These are phyloP conservation scores for Leccinum fibrillosum DNA, from an alignment of 768 basidiomycete species.

Conservation along the genomic window DNA sequence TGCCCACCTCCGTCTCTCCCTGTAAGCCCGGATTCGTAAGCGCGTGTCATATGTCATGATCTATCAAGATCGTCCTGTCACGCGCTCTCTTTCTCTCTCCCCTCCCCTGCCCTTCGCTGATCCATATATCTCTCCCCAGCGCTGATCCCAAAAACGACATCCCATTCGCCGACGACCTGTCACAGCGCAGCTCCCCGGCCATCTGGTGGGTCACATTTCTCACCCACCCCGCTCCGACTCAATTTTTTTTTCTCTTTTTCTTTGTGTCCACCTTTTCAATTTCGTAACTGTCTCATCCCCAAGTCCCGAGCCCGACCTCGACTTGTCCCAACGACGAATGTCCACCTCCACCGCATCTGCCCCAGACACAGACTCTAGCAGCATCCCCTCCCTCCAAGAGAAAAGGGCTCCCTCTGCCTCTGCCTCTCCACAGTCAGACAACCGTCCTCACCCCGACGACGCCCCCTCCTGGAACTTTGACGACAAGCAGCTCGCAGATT, in stretches of 20 bases:
- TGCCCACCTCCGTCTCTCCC: conserved; percentile 58
- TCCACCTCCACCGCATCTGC: conserved; percentile 70
- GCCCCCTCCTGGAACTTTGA: conserved; percentile 27
- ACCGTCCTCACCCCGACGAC: conserved; percentile 37
- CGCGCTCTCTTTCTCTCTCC: conserved; percentile 8
- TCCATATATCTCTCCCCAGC: conserved; percentile 15
- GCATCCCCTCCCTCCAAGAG: conserved; percentile 54
- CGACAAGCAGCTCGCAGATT: conserved; percentile 40
- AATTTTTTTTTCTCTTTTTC: conserved; percentile 14
- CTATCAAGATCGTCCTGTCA: conserved; percentile 30
- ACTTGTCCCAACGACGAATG: conserved; percentile 65
- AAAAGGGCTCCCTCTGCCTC: conserved; percentile 58
- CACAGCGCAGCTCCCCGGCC: conserved; percentile 44
- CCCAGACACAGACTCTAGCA: conserved; percentile 58
- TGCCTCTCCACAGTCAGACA: conserved; percentile 44
- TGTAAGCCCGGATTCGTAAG: conserved; percentile 39
- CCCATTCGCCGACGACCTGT: conserved; percentile 44
- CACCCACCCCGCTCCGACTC: conserved; percentile 15
- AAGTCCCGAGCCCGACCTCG: conserved; percentile 44
- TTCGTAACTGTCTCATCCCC: conserved; percentile 13
- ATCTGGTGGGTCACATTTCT: conserved; percentile 40
- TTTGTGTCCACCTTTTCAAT: conserved; percentile 6
- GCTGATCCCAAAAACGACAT: conserved; percentile 42
- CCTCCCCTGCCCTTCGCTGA: conserved; percentile 6
- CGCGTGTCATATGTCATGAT: conserved; percentile 31